Conservation (phyloP, 768 basidiomycete species). For the Rhizopogon rudus region DNA sequence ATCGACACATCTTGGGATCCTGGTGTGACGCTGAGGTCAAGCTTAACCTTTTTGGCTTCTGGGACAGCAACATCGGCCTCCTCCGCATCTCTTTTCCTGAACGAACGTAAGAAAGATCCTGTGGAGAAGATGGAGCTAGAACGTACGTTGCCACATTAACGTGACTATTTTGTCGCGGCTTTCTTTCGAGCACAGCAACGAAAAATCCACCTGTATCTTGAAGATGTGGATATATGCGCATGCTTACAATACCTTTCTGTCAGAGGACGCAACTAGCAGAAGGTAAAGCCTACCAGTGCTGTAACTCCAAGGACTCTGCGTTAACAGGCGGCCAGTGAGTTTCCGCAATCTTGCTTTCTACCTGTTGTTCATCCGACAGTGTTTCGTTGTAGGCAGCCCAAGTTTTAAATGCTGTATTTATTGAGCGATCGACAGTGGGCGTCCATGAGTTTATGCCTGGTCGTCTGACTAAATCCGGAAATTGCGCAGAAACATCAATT, state of each 20-base stretch:
- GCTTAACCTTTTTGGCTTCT: slow-evolving; percentile 47
- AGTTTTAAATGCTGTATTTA: slow-evolving; percentile 47
- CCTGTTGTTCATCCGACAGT: slow-evolving; percentile 40
- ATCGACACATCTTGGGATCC: neutral
- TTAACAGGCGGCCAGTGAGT: slow-evolving; percentile 83
- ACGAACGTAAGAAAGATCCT: neutral
- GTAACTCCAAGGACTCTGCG: slow-evolving; percentile 52
- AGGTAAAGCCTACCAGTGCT: slow-evolving; percentile 56
- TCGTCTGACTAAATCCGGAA: slow-evolving; percentile 68
- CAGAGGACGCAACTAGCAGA: neutral
- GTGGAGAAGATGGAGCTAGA: neutral
- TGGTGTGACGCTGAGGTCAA: slow-evolving; percentile 23
- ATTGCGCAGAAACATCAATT: slow-evolving; percentile 67
- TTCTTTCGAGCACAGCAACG: slow-evolving; percentile 79
- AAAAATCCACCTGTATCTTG: slow-evolving; percentile 99
- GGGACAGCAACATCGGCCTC: slow-evolving; percentile 33
- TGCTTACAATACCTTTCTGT: slow-evolving; percentile 33
- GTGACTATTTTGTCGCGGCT: slow-evolving; percentile 9
- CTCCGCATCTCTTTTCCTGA: slow-evolving; percentile 46
- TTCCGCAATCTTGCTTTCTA: slow-evolving; percentile 56
- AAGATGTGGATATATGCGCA: slow-evolving; percentile 90
- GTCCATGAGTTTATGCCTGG: slow-evolving; percentile 79
- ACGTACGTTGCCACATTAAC: slow-evolving; percentile 11
- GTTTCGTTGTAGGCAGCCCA: slow-evolving; percentile 57
- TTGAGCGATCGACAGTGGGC: slow-evolving; percentile 56